phyloP scores from a whole-genome alignment of 495 filamentous ascomycete species.

The Neurospora sp. region DNA sequence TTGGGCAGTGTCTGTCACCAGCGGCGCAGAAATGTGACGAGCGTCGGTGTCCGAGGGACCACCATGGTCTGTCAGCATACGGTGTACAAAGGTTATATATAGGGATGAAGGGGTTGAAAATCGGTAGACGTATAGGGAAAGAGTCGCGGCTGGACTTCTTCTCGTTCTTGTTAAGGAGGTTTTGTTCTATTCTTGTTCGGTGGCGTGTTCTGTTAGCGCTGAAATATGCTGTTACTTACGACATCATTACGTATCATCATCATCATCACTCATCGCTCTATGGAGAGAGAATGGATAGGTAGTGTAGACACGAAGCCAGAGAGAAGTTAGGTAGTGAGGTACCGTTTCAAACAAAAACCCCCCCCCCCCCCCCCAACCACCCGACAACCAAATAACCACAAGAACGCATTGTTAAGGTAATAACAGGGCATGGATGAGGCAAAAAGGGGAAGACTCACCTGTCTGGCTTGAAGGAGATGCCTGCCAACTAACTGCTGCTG shows the following conservation, averaged over 20 bases:
- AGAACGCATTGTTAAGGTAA: too few relatives aligned
- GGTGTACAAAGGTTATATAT: neutral
- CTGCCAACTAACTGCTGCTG: neutral
- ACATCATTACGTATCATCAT: neutral
- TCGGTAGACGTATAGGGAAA: too few relatives aligned
- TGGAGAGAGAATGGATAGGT: neutral
- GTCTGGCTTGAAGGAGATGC: neutral
- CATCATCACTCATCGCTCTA: neutral
- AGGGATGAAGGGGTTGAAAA: neutral
- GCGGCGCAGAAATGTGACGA: neutral
- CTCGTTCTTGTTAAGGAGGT: too few relatives aligned
- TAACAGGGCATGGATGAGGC: too few relatives aligned
- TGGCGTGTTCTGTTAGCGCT: neutral
- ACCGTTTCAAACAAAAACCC: neutral
- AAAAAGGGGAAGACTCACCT: neutral
- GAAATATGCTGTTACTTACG: neutral
- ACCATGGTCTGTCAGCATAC: neutral
- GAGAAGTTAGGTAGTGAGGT: too few relatives aligned
- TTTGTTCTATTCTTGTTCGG: too few relatives aligned
- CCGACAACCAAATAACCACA: too few relatives aligned
- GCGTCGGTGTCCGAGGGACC: neutral
- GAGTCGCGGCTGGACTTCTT: too few relatives aligned
- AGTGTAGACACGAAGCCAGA: too few relatives aligned
- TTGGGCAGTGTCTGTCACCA: neutral
- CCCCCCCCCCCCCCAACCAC: too few relatives aligned